phyloP scores from a whole-genome alignment of 495 filamentous ascomycete species.

The Talaromyces ruber region DNA sequence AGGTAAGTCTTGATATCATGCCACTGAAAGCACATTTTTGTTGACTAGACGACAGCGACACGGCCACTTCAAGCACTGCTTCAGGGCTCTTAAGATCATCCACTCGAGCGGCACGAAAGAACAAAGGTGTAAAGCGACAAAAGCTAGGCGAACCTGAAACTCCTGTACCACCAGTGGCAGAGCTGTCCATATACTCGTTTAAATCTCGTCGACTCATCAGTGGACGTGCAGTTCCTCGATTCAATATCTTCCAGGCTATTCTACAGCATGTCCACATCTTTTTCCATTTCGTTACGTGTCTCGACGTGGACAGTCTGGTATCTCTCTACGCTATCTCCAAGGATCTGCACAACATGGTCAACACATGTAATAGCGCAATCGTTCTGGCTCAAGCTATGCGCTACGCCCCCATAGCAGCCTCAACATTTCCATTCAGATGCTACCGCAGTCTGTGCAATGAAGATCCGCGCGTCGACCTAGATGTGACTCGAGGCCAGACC shows the following conservation, averaged over 20 bases:
- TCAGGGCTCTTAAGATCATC: background rate
- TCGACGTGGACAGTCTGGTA: slow-evolving; percentile 41
- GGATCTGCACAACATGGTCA: slow-evolving; percentile 44
- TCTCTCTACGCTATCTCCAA: slow-evolving; percentile 49
- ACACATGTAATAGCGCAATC: slow-evolving; percentile 28
- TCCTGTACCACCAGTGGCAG: background rate
- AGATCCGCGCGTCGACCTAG: slow-evolving; percentile 26
- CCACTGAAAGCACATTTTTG: background rate
- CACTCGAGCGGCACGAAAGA: background rate
- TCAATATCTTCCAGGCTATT: slow-evolving; percentile 45
- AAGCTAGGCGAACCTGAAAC: background rate
- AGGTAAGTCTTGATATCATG: background rate
- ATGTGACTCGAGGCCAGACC: slow-evolving; percentile 10
- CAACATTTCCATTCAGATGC: slow-evolving; percentile 41
- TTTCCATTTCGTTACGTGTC: slow-evolving; percentile 38
- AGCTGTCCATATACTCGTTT: background rate
- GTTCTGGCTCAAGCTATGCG: slow-evolving; percentile 30
- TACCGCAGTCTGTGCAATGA: slow-evolving; percentile 43
- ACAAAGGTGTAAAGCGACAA: background rate
- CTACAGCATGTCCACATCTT: slow-evolving; percentile 37
- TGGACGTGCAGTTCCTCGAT: slow-evolving; percentile 6
- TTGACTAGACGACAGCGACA: background rate
- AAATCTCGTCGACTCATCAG: background rate
- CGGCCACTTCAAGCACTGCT: background rate
- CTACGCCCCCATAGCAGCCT: slow-evolving; percentile 33